These are phyloP conservation scores for Mikania micrantha DNA, from an alignment of 129 eudicot genomes.

Conservation along the genomic window DNA sequence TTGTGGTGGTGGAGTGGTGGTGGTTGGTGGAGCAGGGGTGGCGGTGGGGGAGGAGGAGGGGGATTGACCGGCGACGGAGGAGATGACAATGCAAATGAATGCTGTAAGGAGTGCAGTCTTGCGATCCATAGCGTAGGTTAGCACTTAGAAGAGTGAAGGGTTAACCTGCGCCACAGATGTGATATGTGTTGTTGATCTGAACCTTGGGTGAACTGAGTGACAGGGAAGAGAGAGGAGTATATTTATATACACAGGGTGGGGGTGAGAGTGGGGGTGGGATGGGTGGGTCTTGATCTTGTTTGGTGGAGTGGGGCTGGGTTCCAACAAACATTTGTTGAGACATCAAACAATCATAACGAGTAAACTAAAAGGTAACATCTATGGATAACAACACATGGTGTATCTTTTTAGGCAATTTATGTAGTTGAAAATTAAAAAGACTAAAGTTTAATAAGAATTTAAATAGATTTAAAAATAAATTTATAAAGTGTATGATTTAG, in stretches of 20 bases:
- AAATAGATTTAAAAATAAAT: too few species aligned
- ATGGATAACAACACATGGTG: neutral
- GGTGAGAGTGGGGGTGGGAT: constrained; percentile 1
- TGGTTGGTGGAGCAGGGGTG: constrained; percentile 44
- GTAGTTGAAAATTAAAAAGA: too few species aligned
- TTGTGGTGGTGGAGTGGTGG: constrained; percentile 39
- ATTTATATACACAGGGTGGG: neutral
- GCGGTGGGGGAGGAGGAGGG: constrained; percentile 67
- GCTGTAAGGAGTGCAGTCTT: constrained; percentile 28
- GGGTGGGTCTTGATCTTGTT: constrained; percentile 20
- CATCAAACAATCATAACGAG: neutral
- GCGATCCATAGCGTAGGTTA: constrained; percentile 39
- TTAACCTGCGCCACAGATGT: constrained; percentile 24
- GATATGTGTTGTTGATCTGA: neutral
- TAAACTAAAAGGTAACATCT: neutral
- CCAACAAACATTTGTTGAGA: constrained; percentile 2
- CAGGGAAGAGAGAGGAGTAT: constrained; percentile 12
- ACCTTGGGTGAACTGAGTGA: neutral
- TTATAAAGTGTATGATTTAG: too few species aligned
- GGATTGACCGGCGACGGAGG: constrained; percentile 63
- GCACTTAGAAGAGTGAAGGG: constrained; percentile 1
- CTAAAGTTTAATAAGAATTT: too few species aligned
- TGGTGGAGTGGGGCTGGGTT: constrained; percentile 18
- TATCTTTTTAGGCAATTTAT: neutral
- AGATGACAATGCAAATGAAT: constrained; percentile 63